Percentiles rank a stretch among this genome's conserved stretches.
Conservation (phyloP, 1,284 basidiomycete genomes). For the Malassezia japonica region DNA sequence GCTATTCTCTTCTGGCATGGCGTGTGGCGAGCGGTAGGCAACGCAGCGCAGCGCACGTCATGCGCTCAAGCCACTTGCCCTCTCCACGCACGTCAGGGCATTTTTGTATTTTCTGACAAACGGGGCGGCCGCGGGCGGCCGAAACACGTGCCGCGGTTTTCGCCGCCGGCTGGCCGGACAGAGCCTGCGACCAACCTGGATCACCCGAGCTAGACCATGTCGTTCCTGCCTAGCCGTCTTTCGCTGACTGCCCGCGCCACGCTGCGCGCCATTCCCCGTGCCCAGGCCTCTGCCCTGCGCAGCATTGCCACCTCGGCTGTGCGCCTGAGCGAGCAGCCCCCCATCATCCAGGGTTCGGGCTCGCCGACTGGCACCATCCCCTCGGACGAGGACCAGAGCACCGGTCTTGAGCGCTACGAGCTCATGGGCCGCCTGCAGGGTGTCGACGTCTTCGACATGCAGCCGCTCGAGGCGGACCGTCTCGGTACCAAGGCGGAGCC, state of each 20-base stretch:
- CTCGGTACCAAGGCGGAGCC: slow-evolving; percentile 81
- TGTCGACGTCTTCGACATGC: slow-evolving; percentile 79
- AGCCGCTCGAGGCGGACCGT: slow-evolving; percentile 73
- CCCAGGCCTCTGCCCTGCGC: slow-evolving; percentile 21
- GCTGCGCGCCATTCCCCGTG: background rate
- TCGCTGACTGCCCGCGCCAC: slow-evolving; percentile 5
- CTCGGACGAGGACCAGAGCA: slow-evolving; percentile 79
- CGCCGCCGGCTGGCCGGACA: background rate
- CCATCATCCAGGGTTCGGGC: slow-evolving; percentile 64
- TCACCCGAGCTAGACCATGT: slow-evolving; percentile 16
- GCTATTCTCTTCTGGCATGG: no score
- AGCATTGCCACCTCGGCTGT: slow-evolving; percentile 29
- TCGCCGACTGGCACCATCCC: slow-evolving; percentile 68
- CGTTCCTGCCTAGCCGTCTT: slow-evolving; percentile 13
- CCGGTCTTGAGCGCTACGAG: slow-evolving; percentile 92
- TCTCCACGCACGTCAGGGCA: background rate
- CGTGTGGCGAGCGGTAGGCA: no score
- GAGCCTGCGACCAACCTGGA: background rate
- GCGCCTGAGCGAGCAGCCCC: slow-evolving; percentile 49
- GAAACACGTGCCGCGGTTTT: slow-evolving; percentile 3
- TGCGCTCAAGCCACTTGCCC: background rate
- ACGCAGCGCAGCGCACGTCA: no score
- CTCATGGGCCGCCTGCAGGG: slow-evolving; percentile 79
- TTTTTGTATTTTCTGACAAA: background rate
- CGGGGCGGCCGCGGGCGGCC: background rate